Evolutionary conservation across 192 early-diverging fungal genomes (phyloP).

Genomic region (Backusella tuberculispora): DNA sequence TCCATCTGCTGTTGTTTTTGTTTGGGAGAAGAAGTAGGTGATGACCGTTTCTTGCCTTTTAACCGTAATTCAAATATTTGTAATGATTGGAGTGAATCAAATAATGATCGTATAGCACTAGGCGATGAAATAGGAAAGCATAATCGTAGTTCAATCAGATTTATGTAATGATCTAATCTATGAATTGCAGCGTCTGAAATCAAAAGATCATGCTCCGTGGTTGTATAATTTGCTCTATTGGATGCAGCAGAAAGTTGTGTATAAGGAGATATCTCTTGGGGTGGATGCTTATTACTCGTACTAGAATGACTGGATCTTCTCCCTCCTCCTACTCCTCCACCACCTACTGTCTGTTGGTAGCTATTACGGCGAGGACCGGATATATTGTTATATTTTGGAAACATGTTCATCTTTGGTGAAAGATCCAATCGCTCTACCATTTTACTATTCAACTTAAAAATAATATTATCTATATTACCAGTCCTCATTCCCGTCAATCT

Average conservation of each 20-base stretch:
- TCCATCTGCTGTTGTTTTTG: background rate
- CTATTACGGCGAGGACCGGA: background rate
- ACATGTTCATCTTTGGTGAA: conserved; percentile 36
- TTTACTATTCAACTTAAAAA: conserved; percentile 7
- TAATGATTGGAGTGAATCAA: background rate
- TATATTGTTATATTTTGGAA: conserved; percentile 17
- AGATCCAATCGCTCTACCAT: conserved; percentile 26
- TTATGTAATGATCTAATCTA: background rate
- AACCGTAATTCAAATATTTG: conserved; percentile 27
- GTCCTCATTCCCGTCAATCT: conserved; percentile 28
- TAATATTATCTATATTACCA: conserved; percentile 25
- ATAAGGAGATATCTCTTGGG: background rate
- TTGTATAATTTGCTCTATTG: background rate
- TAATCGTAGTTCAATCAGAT: conserved; percentile 24
- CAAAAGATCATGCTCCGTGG: conserved; percentile 21
- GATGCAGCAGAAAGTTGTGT: background rate
- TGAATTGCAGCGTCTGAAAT: background rate
- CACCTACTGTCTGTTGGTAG: background rate
- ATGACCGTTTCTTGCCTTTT: background rate
- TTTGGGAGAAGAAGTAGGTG: background rate
- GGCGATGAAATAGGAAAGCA: conserved; percentile 22
- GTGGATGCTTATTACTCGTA: background rate
- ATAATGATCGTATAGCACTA: background rate
- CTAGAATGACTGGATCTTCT: background rate
- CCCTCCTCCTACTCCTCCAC: background rate